Percentiles rank a stretch among this genome's conserved stretches.
Evolutionary conservation across 495 filamentous ascomycete species (phyloP).

Genomic region (Choiromyces venosus): DNA sequence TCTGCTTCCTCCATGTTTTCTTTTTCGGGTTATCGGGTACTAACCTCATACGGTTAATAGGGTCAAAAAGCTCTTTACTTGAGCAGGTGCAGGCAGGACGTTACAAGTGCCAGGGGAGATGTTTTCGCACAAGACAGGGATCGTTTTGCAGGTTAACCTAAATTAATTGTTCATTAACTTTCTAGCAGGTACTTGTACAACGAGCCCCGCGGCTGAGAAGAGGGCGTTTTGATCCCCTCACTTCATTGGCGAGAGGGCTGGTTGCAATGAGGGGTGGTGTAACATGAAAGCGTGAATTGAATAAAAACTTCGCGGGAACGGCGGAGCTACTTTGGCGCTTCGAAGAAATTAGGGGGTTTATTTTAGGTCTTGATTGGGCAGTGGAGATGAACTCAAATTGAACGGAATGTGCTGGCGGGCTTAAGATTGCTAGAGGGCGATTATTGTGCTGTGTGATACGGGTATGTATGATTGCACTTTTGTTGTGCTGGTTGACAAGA

Average conservation of each 20-base stretch:
- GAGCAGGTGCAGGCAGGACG: not conserved
- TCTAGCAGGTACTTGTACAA: too few relatives aligned
- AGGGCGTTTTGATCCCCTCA: not conserved
- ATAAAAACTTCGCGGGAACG: not conserved
- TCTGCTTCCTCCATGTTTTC: not conserved
- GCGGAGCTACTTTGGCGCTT: not conserved
- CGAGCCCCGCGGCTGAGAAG: not conserved
- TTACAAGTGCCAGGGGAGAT: too few relatives aligned
- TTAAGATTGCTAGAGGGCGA: not conserved
- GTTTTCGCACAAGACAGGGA: too few relatives aligned
- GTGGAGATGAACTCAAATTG: not conserved
- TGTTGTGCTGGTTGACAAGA: not conserved
- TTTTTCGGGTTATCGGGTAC: not conserved
- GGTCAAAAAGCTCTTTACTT: not conserved
- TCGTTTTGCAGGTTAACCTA: too few relatives aligned
- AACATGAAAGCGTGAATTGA: not conserved
- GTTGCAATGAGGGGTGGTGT: not conserved
- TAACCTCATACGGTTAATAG: not conserved
- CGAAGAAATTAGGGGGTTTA: not conserved
- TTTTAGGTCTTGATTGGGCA: not conserved
- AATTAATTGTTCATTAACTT: too few relatives aligned
- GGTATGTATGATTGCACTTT: not conserved
- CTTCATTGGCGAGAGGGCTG: not conserved
- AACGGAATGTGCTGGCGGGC: not conserved
- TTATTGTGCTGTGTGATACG: not conserved